A percentile compares a stretch with the other conserved stretches of the same genome.
Conservation (phyloP, 2,329 filamentous ascomycete species). For the Claviceps lovelessii region DNA sequence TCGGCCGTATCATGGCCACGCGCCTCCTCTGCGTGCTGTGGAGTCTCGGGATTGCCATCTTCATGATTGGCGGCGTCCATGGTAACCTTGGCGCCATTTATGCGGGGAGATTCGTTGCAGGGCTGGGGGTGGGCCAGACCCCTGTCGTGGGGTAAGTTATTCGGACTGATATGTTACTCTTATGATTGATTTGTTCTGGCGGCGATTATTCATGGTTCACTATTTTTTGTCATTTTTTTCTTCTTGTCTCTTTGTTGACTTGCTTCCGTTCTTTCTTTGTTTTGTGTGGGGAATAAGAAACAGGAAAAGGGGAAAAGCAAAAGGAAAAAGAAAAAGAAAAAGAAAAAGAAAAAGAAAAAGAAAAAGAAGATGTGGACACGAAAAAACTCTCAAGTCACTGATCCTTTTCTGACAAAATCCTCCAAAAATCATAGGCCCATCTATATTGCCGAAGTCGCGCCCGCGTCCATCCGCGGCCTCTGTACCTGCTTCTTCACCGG, state of each 20-base stretch:
- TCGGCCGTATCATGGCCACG: constrained; percentile 50
- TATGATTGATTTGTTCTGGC: not conserved
- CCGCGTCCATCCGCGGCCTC: constrained; percentile 54
- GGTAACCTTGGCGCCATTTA: constrained; percentile 44
- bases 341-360: no score
- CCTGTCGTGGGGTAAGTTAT: constrained; percentile 41
- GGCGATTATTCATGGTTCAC: no score
- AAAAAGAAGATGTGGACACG: no score
- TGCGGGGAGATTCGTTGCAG: constrained; percentile 51
- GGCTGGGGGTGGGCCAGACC: constrained; percentile 51
- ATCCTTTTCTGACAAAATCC: no score
- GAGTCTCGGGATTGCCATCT: constrained; percentile 44
- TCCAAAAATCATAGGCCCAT: constrained; percentile 31
- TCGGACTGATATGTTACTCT: not conserved
- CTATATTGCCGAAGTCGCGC: constrained; percentile 60
- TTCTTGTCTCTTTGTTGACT: no score
- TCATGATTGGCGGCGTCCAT: constrained; percentile 36
- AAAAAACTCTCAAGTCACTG: no score
- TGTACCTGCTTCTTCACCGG: constrained; percentile 46
- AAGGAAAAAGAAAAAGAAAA: no score
- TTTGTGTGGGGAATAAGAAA: no score
- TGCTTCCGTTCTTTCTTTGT: no score
- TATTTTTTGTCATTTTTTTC: no score
- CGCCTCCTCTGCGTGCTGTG: constrained; percentile 42
- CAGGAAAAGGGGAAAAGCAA: no score